Percentiles rank a stretch among this genome's conserved stretches.
phyloP scores from a whole-genome alignment of 2,329 filamentous ascomycete genomes.

The Pleomassaria siparia region DNA sequence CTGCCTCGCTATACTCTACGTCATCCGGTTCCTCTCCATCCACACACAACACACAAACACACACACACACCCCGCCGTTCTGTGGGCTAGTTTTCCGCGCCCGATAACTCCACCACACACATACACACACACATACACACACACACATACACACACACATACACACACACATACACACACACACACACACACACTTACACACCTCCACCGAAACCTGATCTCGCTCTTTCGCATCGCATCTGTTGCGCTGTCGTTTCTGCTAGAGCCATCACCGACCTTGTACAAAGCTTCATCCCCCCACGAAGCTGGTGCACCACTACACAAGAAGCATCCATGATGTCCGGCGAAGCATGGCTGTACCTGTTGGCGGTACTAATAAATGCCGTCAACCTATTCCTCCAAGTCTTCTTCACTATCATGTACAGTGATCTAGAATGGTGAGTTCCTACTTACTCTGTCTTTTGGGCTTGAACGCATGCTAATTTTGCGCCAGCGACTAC shows the following conservation, averaged over 20 bases:
- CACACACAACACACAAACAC: too few relatives aligned
- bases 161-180: too few relatives aligned
- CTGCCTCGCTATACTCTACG: constrained; percentile 18
- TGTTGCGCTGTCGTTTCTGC: constrained; percentile 14
- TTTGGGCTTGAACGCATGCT: background rate
- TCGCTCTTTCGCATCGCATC: constrained; percentile 15
- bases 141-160: too few relatives aligned
- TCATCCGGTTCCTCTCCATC: constrained; percentile 20
- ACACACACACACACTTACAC: too few relatives aligned
- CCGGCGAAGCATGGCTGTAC: constrained; percentile 97
- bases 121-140: too few relatives aligned
- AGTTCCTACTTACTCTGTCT: constrained; percentile 43
- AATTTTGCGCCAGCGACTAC: constrained; percentile 73
- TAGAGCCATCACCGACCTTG: constrained; percentile 13
- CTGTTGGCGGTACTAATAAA: constrained; percentile 98
- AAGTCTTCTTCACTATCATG: constrained; percentile 99
- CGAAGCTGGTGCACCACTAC: constrained; percentile 22
- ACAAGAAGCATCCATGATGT: constrained; percentile 64
- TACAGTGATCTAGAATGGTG: constrained; percentile 99
- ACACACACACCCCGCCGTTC: too few relatives aligned
- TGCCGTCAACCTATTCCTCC: constrained; percentile 98
- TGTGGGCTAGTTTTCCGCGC: constrained; percentile 36
- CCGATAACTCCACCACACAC: constrained; percentile 38
- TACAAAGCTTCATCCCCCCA: constrained; percentile 10
- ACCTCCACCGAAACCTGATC: constrained; percentile 28